Evolutionary conservation across 441 rosid genomes (phyloP).

Genomic region (Gossypium davidsonii): DNA sequence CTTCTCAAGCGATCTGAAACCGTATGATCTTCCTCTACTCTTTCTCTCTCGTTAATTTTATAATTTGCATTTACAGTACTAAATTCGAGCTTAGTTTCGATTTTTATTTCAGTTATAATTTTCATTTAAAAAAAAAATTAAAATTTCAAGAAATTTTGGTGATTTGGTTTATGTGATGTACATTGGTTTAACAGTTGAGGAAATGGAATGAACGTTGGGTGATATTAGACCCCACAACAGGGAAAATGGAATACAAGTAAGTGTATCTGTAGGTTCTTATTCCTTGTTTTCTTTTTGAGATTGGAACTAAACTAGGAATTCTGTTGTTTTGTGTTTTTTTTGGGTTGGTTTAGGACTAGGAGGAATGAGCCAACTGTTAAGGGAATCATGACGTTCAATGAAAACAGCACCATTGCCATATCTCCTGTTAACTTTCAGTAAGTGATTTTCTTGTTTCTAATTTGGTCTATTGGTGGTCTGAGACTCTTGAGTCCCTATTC

Average conservation of each 20-base stretch:
- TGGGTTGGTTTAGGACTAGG: conserved; percentile 48
- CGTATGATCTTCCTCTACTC: conserved; percentile 30
- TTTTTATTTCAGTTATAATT: background rate
- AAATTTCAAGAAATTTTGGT: background rate
- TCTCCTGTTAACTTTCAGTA: conserved; percentile 98
- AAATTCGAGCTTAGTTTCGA: background rate
- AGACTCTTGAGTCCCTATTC: background rate
- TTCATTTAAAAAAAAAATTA: background rate
- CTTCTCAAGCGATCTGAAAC: conserved; percentile 97
- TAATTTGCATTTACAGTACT: background rate
- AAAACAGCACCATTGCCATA: conserved; percentile 73
- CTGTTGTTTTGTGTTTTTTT: background rate
- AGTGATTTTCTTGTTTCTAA: conserved; percentile 20
- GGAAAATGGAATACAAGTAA: conserved; percentile 96
- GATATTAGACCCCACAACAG: conserved; percentile 90
- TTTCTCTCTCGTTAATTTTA: conserved; percentile 6
- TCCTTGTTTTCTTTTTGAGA: background rate
- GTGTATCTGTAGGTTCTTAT: conserved; percentile 17
- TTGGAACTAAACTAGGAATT: background rate
- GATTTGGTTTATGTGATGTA: background rate
- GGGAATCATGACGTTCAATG: conserved; percentile 73
- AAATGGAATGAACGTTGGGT: conserved; percentile 99
- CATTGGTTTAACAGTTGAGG: conserved; percentile 46
- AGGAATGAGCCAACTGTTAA: conserved; percentile 79
- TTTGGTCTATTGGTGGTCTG: conserved; percentile 5